Percentiles rank a stretch among this genome's conserved stretches.
Evolutionary conservation across 2,329 filamentous ascomycete species (phyloP).

Genomic region (Tolypocladium ophioglossoides): DNA sequence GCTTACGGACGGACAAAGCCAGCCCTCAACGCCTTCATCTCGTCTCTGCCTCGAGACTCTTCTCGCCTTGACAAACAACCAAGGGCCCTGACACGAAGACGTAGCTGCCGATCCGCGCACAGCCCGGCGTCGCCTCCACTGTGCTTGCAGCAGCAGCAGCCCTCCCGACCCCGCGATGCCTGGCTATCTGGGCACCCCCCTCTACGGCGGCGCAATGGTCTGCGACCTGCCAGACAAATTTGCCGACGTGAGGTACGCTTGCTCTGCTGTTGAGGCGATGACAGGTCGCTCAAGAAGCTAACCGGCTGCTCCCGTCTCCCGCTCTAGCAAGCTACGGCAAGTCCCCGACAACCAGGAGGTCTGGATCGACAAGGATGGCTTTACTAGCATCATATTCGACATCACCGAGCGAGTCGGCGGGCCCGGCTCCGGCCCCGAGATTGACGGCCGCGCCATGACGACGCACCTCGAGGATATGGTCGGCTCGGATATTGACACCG

Average conservation of each 20-base stretch:
- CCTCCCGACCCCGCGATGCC: constrained; percentile 28
- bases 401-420: constrained; percentile 70
- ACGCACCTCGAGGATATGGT: constrained; percentile 61
- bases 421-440: constrained; percentile 41
- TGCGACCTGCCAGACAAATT: constrained; percentile 58
- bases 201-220: constrained; percentile 64
- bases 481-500: constrained; percentile 49
- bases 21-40: background rate
- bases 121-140: background rate
- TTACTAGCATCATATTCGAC: constrained; percentile 82
- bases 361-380: constrained; percentile 73
- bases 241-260: constrained; percentile 58
- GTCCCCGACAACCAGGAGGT: constrained; percentile 87
- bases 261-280: background rate
- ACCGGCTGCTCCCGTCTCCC: background rate
- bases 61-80: background rate
- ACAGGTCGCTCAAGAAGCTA: constrained; percentile 1
- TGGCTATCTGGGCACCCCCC: constrained; percentile 44
- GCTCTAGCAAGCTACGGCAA: constrained; percentile 54
- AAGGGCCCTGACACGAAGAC: background rate
- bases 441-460: constrained; percentile 59
- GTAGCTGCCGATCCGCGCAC: background rate
- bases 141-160: background rate
- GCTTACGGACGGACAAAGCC: background rate
- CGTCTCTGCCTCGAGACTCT: background rate